Evolutionary conservation across 2,329 filamentous ascomycete species (phyloP).

Genomic region (Penicillium sp.): DNA sequence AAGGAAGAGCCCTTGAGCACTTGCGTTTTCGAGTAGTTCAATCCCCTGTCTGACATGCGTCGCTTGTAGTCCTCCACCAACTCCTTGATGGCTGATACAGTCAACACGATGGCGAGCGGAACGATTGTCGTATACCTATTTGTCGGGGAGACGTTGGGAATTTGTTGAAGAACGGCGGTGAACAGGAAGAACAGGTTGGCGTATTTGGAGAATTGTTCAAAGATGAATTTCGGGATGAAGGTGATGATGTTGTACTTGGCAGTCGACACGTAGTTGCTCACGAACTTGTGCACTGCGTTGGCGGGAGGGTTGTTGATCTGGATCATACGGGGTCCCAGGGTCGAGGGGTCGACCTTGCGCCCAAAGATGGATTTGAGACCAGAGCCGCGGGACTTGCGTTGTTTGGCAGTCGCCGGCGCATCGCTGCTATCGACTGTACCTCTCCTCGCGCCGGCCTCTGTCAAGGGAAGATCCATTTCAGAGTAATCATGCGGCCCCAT

Average conservation of each 20-base stretch:
- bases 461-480: slow-evolving; percentile 96
- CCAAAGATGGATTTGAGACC: slow-evolving; percentile 94
- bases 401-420: slow-evolving; percentile 40
- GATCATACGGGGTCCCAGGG: slow-evolving; percentile 85
- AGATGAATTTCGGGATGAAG: slow-evolving; percentile 93
- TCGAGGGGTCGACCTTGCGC: slow-evolving; percentile 80
- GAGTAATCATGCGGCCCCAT: slow-evolving; percentile 75
- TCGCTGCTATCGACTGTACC: slow-evolving; percentile 43
- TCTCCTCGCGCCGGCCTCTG: slow-evolving; percentile 61
- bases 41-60: slow-evolving; percentile 74
- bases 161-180: slow-evolving; percentile 89
- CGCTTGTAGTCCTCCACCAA: slow-evolving; percentile 88
- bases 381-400: slow-evolving; percentile 59
- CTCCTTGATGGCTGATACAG: slow-evolving; percentile 95
- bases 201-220: slow-evolving; percentile 98
- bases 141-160: slow-evolving; percentile 88
- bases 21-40: slow-evolving; percentile 82
- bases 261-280: slow-evolving; percentile 95
- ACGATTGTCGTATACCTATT: slow-evolving; percentile 95
- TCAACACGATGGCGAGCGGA: slow-evolving; percentile 79
- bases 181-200: slow-evolving; percentile 99
- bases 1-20: slow-evolving; percentile 81
- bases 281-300: slow-evolving; percentile 81
- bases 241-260: slow-evolving; percentile 94
- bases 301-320: slow-evolving; percentile 94